phyloP scores from a whole-genome alignment of 139 green algal genomes.

The Asterochloris erici region DNA sequence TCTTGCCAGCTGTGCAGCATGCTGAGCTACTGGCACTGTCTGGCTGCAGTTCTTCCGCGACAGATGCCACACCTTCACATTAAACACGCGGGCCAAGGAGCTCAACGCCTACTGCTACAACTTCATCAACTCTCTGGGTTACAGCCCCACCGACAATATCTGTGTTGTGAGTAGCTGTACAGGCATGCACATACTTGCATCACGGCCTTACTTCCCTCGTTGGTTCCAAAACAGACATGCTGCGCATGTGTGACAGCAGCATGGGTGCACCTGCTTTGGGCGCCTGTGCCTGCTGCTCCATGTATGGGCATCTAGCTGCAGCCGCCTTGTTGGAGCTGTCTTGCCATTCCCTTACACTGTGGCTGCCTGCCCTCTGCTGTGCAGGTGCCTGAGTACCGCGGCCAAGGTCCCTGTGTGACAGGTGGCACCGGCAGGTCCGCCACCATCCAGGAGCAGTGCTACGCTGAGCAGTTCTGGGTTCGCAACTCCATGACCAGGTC shows the following conservation, averaged over 20 bases:
- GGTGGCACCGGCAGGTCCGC: background rate
- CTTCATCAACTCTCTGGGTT: constrained; percentile 9
- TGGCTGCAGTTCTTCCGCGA: constrained; percentile 50
- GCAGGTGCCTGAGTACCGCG: constrained; percentile 4
- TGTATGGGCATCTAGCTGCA: too few species aligned
- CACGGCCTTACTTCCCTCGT: too few species aligned
- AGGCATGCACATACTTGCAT: too few species aligned
- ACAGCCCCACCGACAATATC: background rate
- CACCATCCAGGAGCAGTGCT: constrained; percentile 58
- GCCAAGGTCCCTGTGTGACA: background rate
- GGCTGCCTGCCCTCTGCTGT: background rate
- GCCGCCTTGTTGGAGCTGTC: too few species aligned
- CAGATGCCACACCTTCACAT: constrained; percentile 44
- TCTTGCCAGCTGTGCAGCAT: too few species aligned
- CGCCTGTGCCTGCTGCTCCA: too few species aligned
- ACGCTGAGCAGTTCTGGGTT: constrained; percentile 69
- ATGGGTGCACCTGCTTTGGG: too few species aligned
- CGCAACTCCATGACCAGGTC: constrained; percentile 66
- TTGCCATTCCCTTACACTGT: too few species aligned
- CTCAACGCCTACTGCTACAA: constrained; percentile 40
- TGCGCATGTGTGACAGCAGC: too few species aligned
- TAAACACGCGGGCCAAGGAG: constrained; percentile 38
- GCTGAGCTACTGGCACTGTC: background rate
- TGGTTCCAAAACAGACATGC: too few species aligned
- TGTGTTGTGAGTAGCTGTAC: background rate